Conservation (phyloP, 73 alveolate genomes). For the Blepharisma stoltei region DNA sequence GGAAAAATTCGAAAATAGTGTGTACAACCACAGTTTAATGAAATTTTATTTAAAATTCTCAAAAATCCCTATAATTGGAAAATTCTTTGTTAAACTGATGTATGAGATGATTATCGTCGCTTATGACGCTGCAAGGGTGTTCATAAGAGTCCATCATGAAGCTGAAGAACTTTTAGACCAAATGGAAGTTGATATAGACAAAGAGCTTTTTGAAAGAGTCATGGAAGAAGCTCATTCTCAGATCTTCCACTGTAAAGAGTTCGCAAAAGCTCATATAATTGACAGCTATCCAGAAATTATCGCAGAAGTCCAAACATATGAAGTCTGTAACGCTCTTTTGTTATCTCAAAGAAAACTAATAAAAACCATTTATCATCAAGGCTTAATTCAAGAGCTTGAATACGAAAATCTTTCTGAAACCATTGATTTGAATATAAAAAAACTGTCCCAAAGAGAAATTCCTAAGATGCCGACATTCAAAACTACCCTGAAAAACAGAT, state of each 20-base stretch:
- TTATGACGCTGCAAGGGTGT: slow-evolving; percentile 34
- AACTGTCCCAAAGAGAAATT: background rate
- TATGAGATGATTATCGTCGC: slow-evolving; percentile 19
- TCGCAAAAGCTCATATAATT: background rate
- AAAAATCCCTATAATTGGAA: slow-evolving; percentile 4
- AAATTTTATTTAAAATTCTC: background rate
- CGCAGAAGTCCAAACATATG: background rate
- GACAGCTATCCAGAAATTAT: slow-evolving; percentile 12
- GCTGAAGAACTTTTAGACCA: slow-evolving; percentile 26
- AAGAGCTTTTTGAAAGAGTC: background rate
- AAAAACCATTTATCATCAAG: background rate
- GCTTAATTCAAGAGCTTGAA: slow-evolving; percentile 5
- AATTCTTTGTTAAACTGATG: background rate
- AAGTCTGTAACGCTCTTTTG: background rate
- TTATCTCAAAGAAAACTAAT: background rate
- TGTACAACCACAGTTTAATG: background rate
- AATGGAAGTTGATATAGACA: background rate
- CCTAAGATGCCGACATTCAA: slow-evolving; percentile 5
- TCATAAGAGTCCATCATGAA: slow-evolving; percentile 32
- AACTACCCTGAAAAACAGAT: background rate
- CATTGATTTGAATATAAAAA: background rate
- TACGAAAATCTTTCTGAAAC: background rate
- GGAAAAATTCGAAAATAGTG: background rate
- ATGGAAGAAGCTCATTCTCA: background rate
- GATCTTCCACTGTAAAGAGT: background rate